A percentile compares a stretch with the other conserved stretches of the same genome.
Evolutionary conservation across 768 basidiomycete species (phyloP).

Genomic region (Trametes cubensis): DNA sequence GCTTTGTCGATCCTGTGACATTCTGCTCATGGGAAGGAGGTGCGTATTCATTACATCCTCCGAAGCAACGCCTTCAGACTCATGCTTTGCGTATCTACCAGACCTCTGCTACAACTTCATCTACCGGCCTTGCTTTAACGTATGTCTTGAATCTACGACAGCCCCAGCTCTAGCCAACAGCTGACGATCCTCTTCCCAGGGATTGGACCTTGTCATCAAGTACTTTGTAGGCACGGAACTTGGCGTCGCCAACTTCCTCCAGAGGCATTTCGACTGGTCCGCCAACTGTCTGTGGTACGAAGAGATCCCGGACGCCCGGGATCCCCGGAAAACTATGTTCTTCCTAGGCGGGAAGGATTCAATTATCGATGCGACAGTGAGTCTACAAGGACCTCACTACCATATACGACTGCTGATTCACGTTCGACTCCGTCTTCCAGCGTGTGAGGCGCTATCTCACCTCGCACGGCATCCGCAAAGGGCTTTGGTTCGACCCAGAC

Average conservation of each 20-base stretch:
- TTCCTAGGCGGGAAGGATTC: conserved; percentile 83
- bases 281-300: conserved; percentile 90
- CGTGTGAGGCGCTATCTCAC: conserved; percentile 74
- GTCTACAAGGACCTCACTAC: conserved; percentile 15
- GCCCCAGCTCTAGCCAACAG: not conserved
- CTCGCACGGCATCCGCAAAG: conserved; percentile 72
- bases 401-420: not conserved
- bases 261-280: conserved; percentile 83
- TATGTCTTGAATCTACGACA: conserved; percentile 37
- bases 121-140: conserved; percentile 68
- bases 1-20: conserved; percentile 89
- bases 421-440: conserved; percentile 37
- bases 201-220: conserved; percentile 75
- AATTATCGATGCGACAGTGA: conserved; percentile 74
- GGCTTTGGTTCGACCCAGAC: conserved; percentile 63
- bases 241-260: conserved; percentile 84
- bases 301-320: conserved; percentile 79
- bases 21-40: conserved; percentile 96
- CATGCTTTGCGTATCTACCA: conserved; percentile 29
- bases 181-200: conserved; percentile 45
- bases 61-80: not conserved
- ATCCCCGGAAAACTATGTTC: conserved; percentile 68
- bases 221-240: conserved; percentile 90
- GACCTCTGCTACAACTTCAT: conserved; percentile 93
- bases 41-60: conserved; percentile 36